These are phyloP conservation scores for Aureobasidium subglaciale DNA, from an alignment of 2,329 filamentous ascomycete genomes.

Conservation along the genomic window DNA sequence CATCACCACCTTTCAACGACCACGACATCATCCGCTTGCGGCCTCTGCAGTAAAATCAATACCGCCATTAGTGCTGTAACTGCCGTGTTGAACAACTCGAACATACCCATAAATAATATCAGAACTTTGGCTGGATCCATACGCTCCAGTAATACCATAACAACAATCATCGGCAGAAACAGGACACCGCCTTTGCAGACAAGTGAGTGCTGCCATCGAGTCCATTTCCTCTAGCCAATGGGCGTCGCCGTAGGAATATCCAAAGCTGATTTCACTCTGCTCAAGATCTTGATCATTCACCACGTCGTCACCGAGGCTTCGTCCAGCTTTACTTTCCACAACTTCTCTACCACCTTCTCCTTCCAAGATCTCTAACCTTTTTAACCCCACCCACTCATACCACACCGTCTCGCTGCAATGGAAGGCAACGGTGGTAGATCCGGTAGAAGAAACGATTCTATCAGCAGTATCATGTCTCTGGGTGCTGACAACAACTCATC, in stretches of 20 bases:
- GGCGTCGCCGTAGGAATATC: not conserved
- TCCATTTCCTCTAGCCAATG: not conserved
- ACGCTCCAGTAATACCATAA: not conserved
- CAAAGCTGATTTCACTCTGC: conserved; percentile 4
- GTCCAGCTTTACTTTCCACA: not conserved
- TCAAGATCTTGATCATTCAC: not conserved
- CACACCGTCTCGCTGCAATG: not conserved
- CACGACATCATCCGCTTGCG: not conserved
- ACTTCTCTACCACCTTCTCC: not conserved
- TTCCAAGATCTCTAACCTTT: not conserved
- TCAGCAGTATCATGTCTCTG: conserved; percentile 15
- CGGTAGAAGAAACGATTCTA: conserved; percentile 15
- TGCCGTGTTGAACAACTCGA: not conserved
- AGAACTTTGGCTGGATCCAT: not conserved
- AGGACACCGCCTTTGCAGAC: not conserved
- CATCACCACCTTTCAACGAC: not conserved
- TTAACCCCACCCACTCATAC: not conserved
- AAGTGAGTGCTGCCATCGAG: conserved; percentile 7
- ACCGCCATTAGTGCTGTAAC: not conserved
- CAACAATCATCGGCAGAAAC: conserved; percentile 4
- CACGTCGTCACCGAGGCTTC: not conserved
- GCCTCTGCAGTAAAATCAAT: not conserved
- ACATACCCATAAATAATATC: conserved; percentile 7
- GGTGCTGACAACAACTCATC: not conserved
- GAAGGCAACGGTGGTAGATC: conserved; percentile 2